Conservation (phyloP, 1,284 basidiomycete species). For the Rhodotorula sp. region DNA sequence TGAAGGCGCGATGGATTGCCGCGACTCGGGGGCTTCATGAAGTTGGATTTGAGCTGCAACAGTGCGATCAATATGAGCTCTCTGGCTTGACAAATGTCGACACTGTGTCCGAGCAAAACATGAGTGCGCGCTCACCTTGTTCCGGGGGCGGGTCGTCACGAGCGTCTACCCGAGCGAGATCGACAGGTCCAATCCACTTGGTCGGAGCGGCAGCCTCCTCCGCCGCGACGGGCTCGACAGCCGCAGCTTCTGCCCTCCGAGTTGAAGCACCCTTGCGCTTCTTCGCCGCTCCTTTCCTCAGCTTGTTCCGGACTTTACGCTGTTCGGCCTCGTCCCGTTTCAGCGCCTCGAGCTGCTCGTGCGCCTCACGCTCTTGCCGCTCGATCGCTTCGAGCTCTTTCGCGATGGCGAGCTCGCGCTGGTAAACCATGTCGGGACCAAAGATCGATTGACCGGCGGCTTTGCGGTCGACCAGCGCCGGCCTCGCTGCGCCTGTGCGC, state of each 20-base stretch:
- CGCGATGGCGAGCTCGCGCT: conserved; percentile 28
- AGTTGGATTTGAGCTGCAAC: no score
- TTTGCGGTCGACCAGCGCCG: neutral
- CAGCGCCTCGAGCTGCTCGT: conserved; percentile 7
- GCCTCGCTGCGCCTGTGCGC: neutral
- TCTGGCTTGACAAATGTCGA: no score
- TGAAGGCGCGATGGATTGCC: conserved; percentile 21
- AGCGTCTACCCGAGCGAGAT: neutral
- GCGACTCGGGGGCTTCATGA: neutral
- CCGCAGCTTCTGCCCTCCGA: neutral
- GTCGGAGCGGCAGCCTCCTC: neutral
- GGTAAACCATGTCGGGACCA: conserved; percentile 37
- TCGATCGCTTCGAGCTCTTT: conserved; percentile 28
- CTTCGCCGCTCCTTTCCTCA: neutral
- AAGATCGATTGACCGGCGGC: conserved; percentile 27
- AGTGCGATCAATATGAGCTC: no score
- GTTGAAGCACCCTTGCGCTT: neutral
- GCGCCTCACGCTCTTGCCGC: conserved; percentile 25
- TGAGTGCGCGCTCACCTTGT: neutral
- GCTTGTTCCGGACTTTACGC: conserved; percentile 4
- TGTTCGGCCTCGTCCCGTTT: conserved; percentile 22
- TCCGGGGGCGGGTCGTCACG: neutral
- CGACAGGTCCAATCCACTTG: neutral
- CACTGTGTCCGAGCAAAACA: neutral
- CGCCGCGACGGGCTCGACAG: neutral